Percentiles rank a stretch among this genome's conserved stretches.
phyloP scores from a whole-genome alignment of 176 grass and related monocot genomes.

The Bonia amplexicaulis region DNA sequence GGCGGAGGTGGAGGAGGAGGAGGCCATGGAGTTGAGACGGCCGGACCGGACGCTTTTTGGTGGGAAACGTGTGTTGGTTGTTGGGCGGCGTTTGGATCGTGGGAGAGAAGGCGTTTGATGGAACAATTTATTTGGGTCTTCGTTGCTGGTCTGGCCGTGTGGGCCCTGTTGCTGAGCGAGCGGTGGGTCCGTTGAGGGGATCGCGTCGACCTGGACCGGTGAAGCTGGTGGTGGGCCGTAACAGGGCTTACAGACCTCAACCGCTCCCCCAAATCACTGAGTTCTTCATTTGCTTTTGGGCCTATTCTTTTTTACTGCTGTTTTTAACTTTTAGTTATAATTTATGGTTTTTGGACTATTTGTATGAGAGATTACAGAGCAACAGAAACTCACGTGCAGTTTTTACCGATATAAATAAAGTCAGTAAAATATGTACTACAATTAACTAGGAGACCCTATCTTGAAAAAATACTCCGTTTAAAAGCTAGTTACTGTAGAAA shows the following conservation, averaged over 20 bases:
- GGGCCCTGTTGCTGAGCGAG: constrained; percentile 2
- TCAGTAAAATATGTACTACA: too few relatives aligned
- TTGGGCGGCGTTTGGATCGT: background rate
- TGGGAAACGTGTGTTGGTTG: constrained; percentile 1
- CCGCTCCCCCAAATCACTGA: background rate
- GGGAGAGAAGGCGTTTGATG: background rate
- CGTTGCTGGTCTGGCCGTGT: background rate
- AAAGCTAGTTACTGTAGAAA: too few relatives aligned
- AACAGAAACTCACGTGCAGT: too few relatives aligned
- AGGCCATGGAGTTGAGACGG: constrained; percentile 37
- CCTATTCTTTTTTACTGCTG: too few relatives aligned
- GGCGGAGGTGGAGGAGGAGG: constrained; percentile 23
- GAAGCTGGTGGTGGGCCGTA: constrained; percentile 6
- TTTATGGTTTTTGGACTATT: too few relatives aligned
- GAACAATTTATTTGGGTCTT: background rate
- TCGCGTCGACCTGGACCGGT: background rate
- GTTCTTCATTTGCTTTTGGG: background rate
- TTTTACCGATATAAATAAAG: too few relatives aligned
- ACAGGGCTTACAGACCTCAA: background rate
- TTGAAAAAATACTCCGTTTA: too few relatives aligned
- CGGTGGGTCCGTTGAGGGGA: background rate
- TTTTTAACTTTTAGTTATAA: too few relatives aligned
- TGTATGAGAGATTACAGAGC: too few relatives aligned
- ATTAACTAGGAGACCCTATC: too few relatives aligned
- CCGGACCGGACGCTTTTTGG: background rate